These are phyloP conservation scores for Kluyveromyces sp. DNA, from an alignment of 1,139 yeast genomes.

Conservation along the genomic window DNA sequence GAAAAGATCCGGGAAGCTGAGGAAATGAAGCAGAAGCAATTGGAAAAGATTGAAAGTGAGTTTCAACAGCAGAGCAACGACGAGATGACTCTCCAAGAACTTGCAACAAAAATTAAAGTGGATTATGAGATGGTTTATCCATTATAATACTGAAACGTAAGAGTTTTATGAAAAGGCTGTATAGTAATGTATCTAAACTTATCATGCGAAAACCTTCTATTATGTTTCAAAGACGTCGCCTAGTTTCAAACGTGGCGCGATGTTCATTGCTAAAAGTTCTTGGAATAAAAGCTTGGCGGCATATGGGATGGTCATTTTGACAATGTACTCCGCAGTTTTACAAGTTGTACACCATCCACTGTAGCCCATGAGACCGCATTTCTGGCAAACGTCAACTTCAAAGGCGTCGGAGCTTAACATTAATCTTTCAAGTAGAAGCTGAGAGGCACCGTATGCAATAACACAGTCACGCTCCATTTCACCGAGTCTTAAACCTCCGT, in stretches of 20 bases:
- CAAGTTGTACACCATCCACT: conserved; percentile 97
- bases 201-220: background rate
- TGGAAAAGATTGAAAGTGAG: conserved; percentile 23
- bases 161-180: background rate
- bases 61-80: conserved; percentile 21
- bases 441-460: conserved; percentile 98
- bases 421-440: conserved; percentile 81
- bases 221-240: conserved; percentile 62
- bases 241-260: conserved; percentile 87
- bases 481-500: conserved; percentile 97
- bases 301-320: conserved; percentile 94
- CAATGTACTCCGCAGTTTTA: conserved; percentile 76
- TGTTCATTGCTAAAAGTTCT: conserved; percentile 92
- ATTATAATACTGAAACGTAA: background rate
- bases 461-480: conserved; percentile 99
- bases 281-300: conserved; percentile 96
- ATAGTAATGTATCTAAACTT: background rate
- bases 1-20: conserved; percentile 21
- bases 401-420: conserved; percentile 98
- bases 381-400: conserved; percentile 90
- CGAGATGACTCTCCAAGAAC: conserved; percentile 40
- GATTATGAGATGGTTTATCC: conserved; percentile 34
- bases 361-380: conserved; percentile 97
- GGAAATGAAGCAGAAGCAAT: conserved; percentile 21
- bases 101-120: conserved; percentile 37